These are phyloP conservation scores for Plasmodium vinckei DNA, from an alignment of 169 alveolate species.

Conservation along the genomic window DNA sequence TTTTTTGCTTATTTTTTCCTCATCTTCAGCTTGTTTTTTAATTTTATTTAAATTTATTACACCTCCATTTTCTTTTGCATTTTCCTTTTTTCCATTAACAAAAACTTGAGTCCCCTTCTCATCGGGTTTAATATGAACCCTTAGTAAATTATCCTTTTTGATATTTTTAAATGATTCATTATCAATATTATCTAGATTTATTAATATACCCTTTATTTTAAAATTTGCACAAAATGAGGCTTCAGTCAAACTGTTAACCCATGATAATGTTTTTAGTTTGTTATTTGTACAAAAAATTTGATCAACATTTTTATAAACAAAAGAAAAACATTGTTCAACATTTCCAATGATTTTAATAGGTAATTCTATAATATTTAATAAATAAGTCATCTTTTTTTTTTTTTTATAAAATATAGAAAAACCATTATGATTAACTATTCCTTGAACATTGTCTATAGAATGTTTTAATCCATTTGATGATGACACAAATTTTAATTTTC, in stretches of 20 bases:
- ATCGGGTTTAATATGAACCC: conserved; percentile 54
- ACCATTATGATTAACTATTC: conserved; percentile 42
- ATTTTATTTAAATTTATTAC: conserved; percentile 58
- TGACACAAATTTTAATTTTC: conserved; percentile 59
- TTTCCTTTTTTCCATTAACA: conserved; percentile 39
- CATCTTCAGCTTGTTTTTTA: conserved; percentile 58
- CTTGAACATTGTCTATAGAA: conserved; percentile 66
- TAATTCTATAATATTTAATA: conserved; percentile 51
- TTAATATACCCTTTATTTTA: conserved; percentile 46
- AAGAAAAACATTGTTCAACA: conserved; percentile 60
- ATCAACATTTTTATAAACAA: conserved; percentile 49
- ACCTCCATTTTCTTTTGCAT: conserved; percentile 12
- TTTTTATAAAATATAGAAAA: conserved; percentile 64
- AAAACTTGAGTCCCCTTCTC: conserved; percentile 30
- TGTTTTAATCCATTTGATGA: conserved; percentile 64
- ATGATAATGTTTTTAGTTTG: conserved; percentile 34
- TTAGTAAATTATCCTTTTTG: conserved; percentile 22
- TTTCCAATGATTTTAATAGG: conserved; percentile 70
- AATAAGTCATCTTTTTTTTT: conserved; percentile 63
- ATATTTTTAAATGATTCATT: conserved; percentile 15
- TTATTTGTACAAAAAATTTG: conserved; percentile 72
- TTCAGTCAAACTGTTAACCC: conserved; percentile 64
- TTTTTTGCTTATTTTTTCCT: conserved; percentile 14
- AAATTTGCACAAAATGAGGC: conserved; percentile 48
- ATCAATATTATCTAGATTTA: conserved; percentile 23